Evolutionary conservation across 2,329 filamentous ascomycete species (phyloP).

Genomic region (Mollisiaceae sp.): DNA sequence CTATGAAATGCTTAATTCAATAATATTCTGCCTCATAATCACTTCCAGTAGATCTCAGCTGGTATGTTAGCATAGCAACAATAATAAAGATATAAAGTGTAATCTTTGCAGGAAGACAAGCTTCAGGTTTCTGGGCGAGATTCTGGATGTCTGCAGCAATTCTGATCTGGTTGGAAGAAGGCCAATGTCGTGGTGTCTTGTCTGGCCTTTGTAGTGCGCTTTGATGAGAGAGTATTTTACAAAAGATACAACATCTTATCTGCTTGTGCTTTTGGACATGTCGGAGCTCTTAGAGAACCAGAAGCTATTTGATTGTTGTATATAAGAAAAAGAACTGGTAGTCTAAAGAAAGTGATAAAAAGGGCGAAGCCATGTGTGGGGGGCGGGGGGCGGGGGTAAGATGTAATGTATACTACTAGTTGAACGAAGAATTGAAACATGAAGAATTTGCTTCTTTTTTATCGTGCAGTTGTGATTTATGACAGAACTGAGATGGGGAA

Average conservation of each 20-base stretch:
- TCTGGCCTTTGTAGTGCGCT: slow-evolving; percentile 23
- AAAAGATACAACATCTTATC: not conserved
- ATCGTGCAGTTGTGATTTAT: not conserved
- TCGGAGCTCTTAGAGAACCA: not conserved
- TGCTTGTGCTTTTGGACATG: not conserved
- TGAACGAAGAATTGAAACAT: not conserved
- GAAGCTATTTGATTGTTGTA: not conserved
- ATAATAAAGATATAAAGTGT: slow-evolving; percentile 7
- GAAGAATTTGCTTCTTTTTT: slow-evolving; percentile 4
- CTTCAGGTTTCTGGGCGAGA: slow-evolving; percentile 6
- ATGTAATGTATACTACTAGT: not conserved
- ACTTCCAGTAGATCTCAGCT: not conserved
- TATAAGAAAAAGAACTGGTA: too few species aligned
- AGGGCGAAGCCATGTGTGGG: not conserved
- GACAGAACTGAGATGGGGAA: too few species aligned
- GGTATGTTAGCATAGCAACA: not conserved
- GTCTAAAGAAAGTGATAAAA: not conserved
- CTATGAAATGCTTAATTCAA: slow-evolving; percentile 3
- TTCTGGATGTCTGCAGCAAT: slow-evolving; percentile 29
- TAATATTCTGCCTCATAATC: not conserved
- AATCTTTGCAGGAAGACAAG: not conserved
- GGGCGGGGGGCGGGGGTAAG: too few species aligned
- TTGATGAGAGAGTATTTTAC: not conserved
- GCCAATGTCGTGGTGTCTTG: slow-evolving; percentile 11
- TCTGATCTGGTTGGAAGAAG: slow-evolving; percentile 8